Base-by-base conservation (phyloP, 1,284 basidiomycete genomes). In the Exobasidium cylindrosporum region DNA sequence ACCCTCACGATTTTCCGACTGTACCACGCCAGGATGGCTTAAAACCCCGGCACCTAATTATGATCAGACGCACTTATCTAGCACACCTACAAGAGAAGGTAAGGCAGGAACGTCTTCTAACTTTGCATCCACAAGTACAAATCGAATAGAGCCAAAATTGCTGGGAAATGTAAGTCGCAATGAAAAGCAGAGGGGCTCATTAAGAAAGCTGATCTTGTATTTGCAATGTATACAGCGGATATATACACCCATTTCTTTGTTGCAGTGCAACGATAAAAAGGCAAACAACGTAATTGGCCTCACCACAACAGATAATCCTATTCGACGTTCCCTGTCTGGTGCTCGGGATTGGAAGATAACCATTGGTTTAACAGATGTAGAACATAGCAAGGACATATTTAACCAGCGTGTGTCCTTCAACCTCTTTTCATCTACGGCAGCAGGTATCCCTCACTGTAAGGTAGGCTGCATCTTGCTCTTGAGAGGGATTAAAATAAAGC, bases 401-500 rank as follows among this genome's bases (percentile, higher is more conserved):
- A 7, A 17, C 17, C 35, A 40, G 17, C 35, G 35, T 40, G 35
- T 55, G 2, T 30, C 53, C 4, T 55, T 55, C 53, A 55, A 55
- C 29, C 53, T 55, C 26, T 55, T 55, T 29, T 26, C 21, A 5
- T 2, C 5, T 3, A 32, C 21, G 3, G 24, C 29, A 44, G 30
- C n/a, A 4, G 5, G 29, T 32, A 23, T 55, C 23, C 53, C 53
- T 6, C 5, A 3, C 13, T 55, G 53, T 17, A 55, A 26, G 21
- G 17, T 29, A 28, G 53, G 53, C 3, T 11, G 29, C 23, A 55
- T 55, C n/a, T 29, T 55, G 21, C n/a, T 23, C 4, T 23, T 55
- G 4, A 1, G 21, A 4, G 30, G 23, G n/a, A 30, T 55, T 17
- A 31, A 26, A 14, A 35, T 31, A n/a, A 55, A 32, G 17, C 5